Evolutionary conservation across 2,329 filamentous ascomycete genomes (phyloP).

Genomic region (Fusarium bulbicola): DNA sequence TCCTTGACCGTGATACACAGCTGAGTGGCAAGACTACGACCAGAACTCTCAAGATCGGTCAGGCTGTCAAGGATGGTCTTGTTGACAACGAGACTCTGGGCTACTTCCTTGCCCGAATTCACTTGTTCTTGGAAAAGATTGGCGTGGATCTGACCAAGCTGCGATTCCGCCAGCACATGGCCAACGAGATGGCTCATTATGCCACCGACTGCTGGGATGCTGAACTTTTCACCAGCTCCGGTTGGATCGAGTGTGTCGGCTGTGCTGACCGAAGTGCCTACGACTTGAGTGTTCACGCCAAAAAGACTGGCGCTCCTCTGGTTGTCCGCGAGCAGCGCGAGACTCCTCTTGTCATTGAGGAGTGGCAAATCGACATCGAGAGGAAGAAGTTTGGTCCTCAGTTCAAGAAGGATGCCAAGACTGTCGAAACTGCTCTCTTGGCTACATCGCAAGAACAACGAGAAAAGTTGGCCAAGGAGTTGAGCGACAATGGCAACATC

Average conservation of each 20-base stretch:
- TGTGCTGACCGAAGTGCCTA: slow-evolving; percentile 97
- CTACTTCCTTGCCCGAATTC: slow-evolving; percentile 95
- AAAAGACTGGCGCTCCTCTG: slow-evolving; percentile 88
- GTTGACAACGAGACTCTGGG: slow-evolving; percentile 98
- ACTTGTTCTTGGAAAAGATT: slow-evolving; percentile 87
- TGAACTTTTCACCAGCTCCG: slow-evolving; percentile 88
- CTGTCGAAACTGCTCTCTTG: slow-evolving; percentile 81
- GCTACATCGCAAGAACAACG: slow-evolving; percentile 81
- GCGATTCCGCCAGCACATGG: slow-evolving; percentile 97
- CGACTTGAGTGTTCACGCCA: slow-evolving; percentile 89
- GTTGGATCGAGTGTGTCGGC: slow-evolving; percentile 98
- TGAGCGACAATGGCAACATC: slow-evolving; percentile 79
- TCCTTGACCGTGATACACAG: slow-evolving; percentile 87
- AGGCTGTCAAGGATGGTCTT: slow-evolving; percentile 82
- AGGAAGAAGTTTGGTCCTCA: slow-evolving; percentile 96
- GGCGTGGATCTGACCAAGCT: slow-evolving; percentile 89
- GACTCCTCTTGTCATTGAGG: slow-evolving; percentile 81
- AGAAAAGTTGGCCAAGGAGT: slow-evolving; percentile 78
- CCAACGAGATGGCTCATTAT: slow-evolving; percentile 83
- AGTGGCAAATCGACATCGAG: slow-evolving; percentile 87
- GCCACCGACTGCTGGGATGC: slow-evolving; percentile 98
- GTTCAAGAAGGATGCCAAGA: slow-evolving; percentile 94
- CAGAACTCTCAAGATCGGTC: slow-evolving; percentile 78
- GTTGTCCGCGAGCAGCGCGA: slow-evolving; percentile 84
- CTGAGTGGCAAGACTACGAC: slow-evolving; percentile 83